These are phyloP conservation scores for Hymenoscyphus scutula DNA, from an alignment of 2,329 filamentous ascomycete genomes.

Conservation along the genomic window DNA sequence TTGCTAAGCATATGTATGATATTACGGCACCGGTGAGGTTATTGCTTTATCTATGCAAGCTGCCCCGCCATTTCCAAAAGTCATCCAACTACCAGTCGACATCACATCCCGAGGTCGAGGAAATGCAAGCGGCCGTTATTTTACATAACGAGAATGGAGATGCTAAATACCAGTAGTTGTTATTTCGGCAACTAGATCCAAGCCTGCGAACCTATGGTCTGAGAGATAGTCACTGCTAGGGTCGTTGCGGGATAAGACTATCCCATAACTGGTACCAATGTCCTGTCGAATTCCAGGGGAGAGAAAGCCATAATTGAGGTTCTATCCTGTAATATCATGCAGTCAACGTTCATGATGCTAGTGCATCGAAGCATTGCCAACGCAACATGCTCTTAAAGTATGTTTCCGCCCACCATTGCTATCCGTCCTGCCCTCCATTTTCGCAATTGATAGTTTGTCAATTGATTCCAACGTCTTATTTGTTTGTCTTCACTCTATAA, in stretches of 20 bases:
- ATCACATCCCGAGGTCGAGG: no score
- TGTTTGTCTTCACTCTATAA: slow-evolving; percentile 2
- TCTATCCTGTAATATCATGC: slow-evolving; percentile 20
- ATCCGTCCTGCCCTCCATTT: slow-evolving; percentile 7
- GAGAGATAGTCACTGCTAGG: no score
- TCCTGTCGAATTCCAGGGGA: background rate
- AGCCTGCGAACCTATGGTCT: no score
- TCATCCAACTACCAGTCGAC: no score
- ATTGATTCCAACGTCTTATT: slow-evolving; percentile 1
- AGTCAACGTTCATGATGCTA: slow-evolving; percentile 24
- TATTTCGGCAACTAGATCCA: background rate
- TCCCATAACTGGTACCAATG: background rate
- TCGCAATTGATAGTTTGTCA: slow-evolving; percentile 2
- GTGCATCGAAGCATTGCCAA: slow-evolving; percentile 22
- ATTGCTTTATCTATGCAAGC: no score
- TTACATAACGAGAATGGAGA: slow-evolving; percentile 9
- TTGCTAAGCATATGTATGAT: no score
- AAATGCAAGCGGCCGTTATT: background rate
- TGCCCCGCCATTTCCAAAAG: no score
- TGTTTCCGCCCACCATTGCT: slow-evolving; percentile 9
- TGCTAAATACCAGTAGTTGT: slow-evolving; percentile 4
- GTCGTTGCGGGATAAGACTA: background rate
- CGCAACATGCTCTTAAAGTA: slow-evolving; percentile 24
- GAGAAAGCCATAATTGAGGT: background rate
- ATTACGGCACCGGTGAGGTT: no score